These are phyloP conservation scores for Cytospora piceicola DNA, from an alignment of 2,329 filamentous ascomycete genomes.

Conservation along the genomic window DNA sequence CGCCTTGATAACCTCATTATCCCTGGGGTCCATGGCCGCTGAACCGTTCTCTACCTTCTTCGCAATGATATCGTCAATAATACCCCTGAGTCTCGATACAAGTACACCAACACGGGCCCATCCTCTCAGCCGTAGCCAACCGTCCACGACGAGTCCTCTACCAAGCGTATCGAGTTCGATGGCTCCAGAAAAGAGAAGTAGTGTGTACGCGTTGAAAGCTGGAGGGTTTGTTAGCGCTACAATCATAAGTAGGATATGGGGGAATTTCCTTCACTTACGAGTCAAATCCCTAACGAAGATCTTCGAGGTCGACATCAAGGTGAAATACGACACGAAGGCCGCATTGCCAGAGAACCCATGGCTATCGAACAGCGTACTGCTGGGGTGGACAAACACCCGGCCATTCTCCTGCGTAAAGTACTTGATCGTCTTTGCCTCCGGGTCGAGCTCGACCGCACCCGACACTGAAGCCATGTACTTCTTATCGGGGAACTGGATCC, in stretches of 20 bases:
- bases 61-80: slow-evolving; percentile 85
- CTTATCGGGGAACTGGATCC: slow-evolving; percentile 93
- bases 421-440: slow-evolving; percentile 88
- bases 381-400: slow-evolving; percentile 90
- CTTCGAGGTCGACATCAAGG: slow-evolving; percentile 88
- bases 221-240: not conserved
- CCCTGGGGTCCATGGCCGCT: slow-evolving; percentile 61
- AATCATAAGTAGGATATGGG: slow-evolving; percentile 28
- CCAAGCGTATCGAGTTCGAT: slow-evolving; percentile 88
- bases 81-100: slow-evolving; percentile 77
- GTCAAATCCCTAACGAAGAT: slow-evolving; percentile 90
- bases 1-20: slow-evolving; percentile 72
- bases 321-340: slow-evolving; percentile 86
- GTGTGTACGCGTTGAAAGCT: slow-evolving; percentile 87
- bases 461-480: slow-evolving; percentile 88
- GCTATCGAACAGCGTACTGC: slow-evolving; percentile 81
- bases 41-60: slow-evolving; percentile 71
- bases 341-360: slow-evolving; percentile 77
- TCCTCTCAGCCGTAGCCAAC: slow-evolving; percentile 82
- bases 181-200: slow-evolving; percentile 84
- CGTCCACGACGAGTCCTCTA: slow-evolving; percentile 85
- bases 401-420: slow-evolving; percentile 88
- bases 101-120: slow-evolving; percentile 96
- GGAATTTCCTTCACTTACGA: slow-evolving; percentile 58
- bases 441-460: slow-evolving; percentile 89